Evolutionary conservation across 2,329 filamentous ascomycete species (phyloP).

Genomic region (Neofusicoccum cordaticola): DNA sequence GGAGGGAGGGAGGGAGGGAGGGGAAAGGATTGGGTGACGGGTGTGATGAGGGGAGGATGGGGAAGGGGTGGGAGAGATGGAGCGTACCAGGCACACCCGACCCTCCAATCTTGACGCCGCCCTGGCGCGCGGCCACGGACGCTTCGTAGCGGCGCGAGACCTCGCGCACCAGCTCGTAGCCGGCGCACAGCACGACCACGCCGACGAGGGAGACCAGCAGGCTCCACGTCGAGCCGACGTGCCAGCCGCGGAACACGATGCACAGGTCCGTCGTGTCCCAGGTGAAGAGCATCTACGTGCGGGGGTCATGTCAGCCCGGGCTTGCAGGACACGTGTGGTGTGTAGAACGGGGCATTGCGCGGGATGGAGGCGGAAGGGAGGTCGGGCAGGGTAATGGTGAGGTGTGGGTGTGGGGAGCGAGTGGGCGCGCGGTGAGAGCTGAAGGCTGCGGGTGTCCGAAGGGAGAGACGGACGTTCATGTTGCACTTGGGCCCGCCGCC

Average conservation of each 20-base stretch:
- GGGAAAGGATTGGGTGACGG: not conserved
- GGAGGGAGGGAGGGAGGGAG: not conserved
- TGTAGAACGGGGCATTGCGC: not conserved
- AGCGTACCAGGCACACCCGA: constrained; percentile 8
- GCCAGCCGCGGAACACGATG: constrained; percentile 93
- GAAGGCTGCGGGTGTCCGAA: not conserved
- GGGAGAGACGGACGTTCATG: constrained; percentile 71
- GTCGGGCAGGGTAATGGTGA: not conserved
- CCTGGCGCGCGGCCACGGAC: constrained; percentile 25
- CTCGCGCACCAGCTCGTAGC: constrained; percentile 86
- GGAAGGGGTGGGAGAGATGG: not conserved
- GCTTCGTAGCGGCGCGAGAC: constrained; percentile 73
- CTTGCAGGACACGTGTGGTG: not conserved
- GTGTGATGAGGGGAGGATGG: not conserved
- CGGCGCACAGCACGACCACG: constrained; percentile 79
- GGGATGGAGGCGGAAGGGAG: not conserved
- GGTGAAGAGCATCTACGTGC: constrained; percentile 86
- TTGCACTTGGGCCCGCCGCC: constrained; percentile 63
- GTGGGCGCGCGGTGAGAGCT: not conserved
- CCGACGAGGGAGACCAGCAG: constrained; percentile 80
- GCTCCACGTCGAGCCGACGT: constrained; percentile 68
- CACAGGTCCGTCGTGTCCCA: constrained; percentile 93
- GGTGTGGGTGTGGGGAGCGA: not conserved
- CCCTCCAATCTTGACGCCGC: constrained; percentile 3
- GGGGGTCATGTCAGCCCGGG: not conserved